Percentiles rank a stretch among this genome's conserved stretches.
Conservation (phyloP, 2,329 filamentous ascomycete species). For the Colletotrichum sublineola region DNA sequence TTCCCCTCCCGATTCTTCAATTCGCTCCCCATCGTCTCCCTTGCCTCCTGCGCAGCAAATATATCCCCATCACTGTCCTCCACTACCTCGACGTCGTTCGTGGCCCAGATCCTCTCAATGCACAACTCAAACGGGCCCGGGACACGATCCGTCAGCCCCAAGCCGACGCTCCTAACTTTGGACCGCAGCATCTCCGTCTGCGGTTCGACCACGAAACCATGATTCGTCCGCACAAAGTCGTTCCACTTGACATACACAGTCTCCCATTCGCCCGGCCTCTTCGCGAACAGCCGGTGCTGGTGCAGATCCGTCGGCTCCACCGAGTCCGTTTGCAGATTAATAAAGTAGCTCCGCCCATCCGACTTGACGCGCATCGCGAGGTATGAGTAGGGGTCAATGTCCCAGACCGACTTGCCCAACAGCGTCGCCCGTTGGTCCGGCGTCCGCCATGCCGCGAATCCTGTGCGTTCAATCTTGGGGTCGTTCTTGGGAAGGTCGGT, state of each 20-base stretch:
- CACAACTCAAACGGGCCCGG: conserved; percentile 90
- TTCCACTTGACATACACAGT: conserved; percentile 92
- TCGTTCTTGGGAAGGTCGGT: conserved; percentile 82
- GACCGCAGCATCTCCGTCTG: conserved; percentile 90
- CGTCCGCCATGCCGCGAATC: conserved; percentile 93
- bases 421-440: conserved; percentile 80
- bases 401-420: conserved; percentile 89
- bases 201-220: conserved; percentile 91
- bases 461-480: conserved; percentile 81
- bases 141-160: conserved; percentile 89
- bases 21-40: conserved; percentile 44
- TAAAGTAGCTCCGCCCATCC: conserved; percentile 91
- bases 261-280: conserved; percentile 89
- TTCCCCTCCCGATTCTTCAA: conserved; percentile 56
- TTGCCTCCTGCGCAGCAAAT: conserved; percentile 28
- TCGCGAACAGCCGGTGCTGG: conserved; percentile 88
- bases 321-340: conserved; percentile 95
- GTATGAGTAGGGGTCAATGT: conserved; percentile 90
- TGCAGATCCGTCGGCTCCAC: conserved; percentile 96
- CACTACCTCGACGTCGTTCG: conserved; percentile 66
- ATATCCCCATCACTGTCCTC: conserved; percentile 42
- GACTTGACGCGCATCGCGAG: conserved; percentile 90
- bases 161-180: conserved; percentile 86
- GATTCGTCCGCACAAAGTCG: conserved; percentile 95
- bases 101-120: conserved; percentile 91